Conservation (phyloP, 2,329 filamentous ascomycete species). For the Cryphonectria radicalis region DNA sequence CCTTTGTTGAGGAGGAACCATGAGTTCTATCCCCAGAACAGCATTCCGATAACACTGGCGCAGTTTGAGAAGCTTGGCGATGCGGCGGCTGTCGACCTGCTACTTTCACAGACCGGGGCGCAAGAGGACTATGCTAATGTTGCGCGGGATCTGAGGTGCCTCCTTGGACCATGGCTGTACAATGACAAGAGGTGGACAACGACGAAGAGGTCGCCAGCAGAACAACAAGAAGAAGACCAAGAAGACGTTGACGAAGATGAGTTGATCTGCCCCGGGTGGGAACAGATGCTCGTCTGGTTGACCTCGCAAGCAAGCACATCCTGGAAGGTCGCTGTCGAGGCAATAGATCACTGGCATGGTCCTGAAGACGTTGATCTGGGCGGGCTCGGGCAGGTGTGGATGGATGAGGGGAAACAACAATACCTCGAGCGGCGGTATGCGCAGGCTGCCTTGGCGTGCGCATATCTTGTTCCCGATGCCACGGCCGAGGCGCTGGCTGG, state of each 20-base stretch:
- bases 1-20: constrained; percentile 71
- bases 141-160: constrained; percentile 67
- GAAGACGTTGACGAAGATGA: constrained; percentile 33
- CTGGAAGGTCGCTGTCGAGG: constrained; percentile 65
- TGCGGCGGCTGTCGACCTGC: constrained; percentile 59
- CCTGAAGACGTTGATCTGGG: constrained; percentile 72
- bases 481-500: constrained; percentile 61
- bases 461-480: constrained; percentile 68
- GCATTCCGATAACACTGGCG: constrained; percentile 57
- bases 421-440: constrained; percentile 68
- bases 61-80: constrained; percentile 68
- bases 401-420: constrained; percentile 63
- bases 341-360: constrained; percentile 74
- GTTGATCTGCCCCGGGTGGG: constrained; percentile 66
- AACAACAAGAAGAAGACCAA: constrained; percentile 34
- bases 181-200: constrained; percentile 62
- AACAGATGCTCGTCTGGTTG: constrained; percentile 71
- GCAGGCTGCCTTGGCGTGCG: constrained; percentile 67
- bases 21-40: constrained; percentile 66
- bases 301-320: constrained; percentile 60
- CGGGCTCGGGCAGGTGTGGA: constrained; percentile 58
- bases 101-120: constrained; percentile 62
- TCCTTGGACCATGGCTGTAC: constrained; percentile 77
- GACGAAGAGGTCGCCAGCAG: constrained; percentile 29
- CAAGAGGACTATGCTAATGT: constrained; percentile 46